Conservation (phyloP, 208 protist genomes). For the Trypanosoma conorhini region DNA sequence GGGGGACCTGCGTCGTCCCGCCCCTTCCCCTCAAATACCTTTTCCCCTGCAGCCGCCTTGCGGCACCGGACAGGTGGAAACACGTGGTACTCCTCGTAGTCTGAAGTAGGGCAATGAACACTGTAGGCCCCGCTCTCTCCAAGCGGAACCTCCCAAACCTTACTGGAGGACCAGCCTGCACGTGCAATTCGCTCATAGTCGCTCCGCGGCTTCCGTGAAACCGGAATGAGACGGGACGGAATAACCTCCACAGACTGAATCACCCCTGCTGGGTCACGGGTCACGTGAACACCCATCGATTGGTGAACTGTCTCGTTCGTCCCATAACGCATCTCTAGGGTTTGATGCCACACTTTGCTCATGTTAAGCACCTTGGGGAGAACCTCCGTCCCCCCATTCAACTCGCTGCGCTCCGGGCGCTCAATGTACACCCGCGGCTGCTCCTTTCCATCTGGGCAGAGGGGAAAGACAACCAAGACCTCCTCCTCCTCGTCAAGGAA, state of each 20-base stretch:
- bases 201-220: slow-evolving; percentile 19
- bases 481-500: slow-evolving; percentile 39
- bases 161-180: slow-evolving; percentile 26
- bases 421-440: slow-evolving; percentile 44
- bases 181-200: slow-evolving; percentile 26
- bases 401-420: slow-evolving; percentile 45
- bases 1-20: slow-evolving; percentile 21
- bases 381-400: slow-evolving; percentile 25
- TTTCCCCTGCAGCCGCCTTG: neutral
- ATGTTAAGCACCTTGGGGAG: slow-evolving; percentile 25
- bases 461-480: slow-evolving; percentile 40
- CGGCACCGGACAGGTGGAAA: slow-evolving; percentile 35
- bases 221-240: slow-evolving; percentile 17
- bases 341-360: slow-evolving; percentile 35
- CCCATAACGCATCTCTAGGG: slow-evolving; percentile 39
- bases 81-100: slow-evolving; percentile 59
- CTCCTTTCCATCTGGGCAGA: slow-evolving; percentile 30
- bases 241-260: slow-evolving; percentile 49
- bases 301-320: slow-evolving; percentile 25
- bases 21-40: neutral
- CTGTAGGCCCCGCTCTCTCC: slow-evolving; percentile 44
- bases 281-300: slow-evolving; percentile 37
- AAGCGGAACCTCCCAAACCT: slow-evolving; percentile 44
- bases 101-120: slow-evolving; percentile 35
- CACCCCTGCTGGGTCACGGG: slow-evolving; percentile 25